Percentiles rank a stretch among this genome's conserved stretches.
These are phyloP conservation scores for Globisporangium abappressorium DNA, from an alignment of 352 stramenopile species.

Conservation along the genomic window DNA sequence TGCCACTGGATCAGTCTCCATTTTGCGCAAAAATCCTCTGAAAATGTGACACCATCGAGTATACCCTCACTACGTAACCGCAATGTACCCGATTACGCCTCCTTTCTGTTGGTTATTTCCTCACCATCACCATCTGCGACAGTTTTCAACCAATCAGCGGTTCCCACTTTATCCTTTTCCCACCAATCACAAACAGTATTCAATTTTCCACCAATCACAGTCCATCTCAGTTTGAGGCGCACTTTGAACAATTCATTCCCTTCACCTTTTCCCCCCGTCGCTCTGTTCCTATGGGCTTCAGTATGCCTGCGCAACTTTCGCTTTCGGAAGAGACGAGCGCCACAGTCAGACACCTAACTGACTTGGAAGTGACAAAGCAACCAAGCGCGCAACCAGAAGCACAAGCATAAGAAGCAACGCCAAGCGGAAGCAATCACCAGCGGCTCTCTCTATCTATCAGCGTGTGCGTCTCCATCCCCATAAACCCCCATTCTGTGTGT, in stretches of 20 bases:
- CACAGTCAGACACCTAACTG: slow-evolving; percentile 8
- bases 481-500: not conserved
- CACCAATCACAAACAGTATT: not conserved
- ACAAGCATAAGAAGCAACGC: not conserved
- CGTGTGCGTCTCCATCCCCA: not conserved
- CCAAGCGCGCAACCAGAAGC: not conserved
- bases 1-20: not conserved
- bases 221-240: not conserved
- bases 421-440: not conserved
- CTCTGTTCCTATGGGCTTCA: slow-evolving; percentile 4
- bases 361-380: slow-evolving; percentile 5
- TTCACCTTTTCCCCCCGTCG: not conserved
- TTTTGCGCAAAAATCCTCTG: not conserved
- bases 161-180: not conserved
- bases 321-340: slow-evolving; percentile 6
- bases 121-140: slow-evolving; percentile 4
- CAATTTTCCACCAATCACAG: not conserved
- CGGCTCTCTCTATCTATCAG: not conserved
- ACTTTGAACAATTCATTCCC: not conserved
- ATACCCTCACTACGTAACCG: not conserved
- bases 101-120: not conserved
- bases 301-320: not conserved
- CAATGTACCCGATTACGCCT: not conserved
- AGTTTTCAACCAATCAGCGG: slow-evolving; percentile 1
- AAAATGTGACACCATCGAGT: not conserved